These are phyloP conservation scores for Colletotrichum lindemuthianum DNA, from an alignment of 2,329 filamentous ascomycete species.

Conservation along the genomic window DNA sequence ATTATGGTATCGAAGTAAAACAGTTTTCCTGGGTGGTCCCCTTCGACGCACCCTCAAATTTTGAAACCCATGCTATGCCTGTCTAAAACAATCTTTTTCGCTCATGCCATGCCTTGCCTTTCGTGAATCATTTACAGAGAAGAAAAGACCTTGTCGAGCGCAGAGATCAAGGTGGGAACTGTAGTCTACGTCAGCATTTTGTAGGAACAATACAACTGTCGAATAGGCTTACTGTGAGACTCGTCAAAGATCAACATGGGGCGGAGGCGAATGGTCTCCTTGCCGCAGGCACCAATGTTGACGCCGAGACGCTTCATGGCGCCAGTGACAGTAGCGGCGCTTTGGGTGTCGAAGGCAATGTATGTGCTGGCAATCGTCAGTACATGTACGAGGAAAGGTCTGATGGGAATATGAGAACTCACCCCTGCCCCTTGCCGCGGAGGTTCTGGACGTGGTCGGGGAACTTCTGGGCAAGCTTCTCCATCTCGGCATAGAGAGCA, in stretches of 20 bases:
- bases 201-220: neutral
- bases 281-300: slow-evolving; percentile 82
- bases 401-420: slow-evolving; percentile 12
- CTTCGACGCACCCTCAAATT: neutral
- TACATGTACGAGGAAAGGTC: neutral
- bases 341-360: slow-evolving; percentile 81
- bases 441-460: slow-evolving; percentile 78
- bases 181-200: neutral
- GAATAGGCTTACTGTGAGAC: slow-evolving; percentile 60
- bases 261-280: slow-evolving; percentile 74
- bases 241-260: slow-evolving; percentile 87
- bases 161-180: slow-evolving; percentile 73
- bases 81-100: slow-evolving; percentile 1
- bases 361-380: slow-evolving; percentile 62
- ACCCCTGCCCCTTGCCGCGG: slow-evolving; percentile 76
- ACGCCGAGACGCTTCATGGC: slow-evolving; percentile 78
- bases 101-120: slow-evolving; percentile 1
- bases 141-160: slow-evolving; percentile 77
- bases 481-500: slow-evolving; percentile 74
- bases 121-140: slow-evolving; percentile 40
- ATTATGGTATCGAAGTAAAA: slow-evolving; percentile 32
- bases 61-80: slow-evolving; percentile 26
- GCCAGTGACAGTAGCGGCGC: slow-evolving; percentile 74
- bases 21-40: neutral
- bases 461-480: slow-evolving; percentile 70